Evolutionary conservation across 352 stramenopile genomes (phyloP), one percentile per base, ranked within the genome.

Genomic region (Globisporangium canariense): DNA sequence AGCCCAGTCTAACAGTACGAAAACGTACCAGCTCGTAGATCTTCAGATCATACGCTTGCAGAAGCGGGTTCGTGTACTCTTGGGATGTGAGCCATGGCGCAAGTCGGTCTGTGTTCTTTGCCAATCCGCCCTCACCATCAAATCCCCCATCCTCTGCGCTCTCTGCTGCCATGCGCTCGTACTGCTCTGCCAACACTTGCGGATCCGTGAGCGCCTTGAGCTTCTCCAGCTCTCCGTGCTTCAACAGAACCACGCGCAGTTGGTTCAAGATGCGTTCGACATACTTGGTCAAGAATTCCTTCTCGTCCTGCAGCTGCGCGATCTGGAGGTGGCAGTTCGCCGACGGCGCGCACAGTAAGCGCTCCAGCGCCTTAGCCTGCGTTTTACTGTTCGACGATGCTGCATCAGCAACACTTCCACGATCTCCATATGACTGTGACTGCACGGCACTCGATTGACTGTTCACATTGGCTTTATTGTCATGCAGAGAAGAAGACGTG

Each of bases 31-130:
- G 64, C n/a, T 90, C 82, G 22, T 86, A 76, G 40, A 94, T 94
- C 58, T 89, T 90, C 36, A 85, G 62, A 58, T 92, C 85, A 62
- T 94, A 94, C 16, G 83, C 78, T 56, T 89, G 78, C 30, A 94
- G 76, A 16, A 94, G 64, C 36, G 85, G 83, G 54, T 88, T 90
- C 59, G 76, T 83, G 69, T 84, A 86, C 64, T 90, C 83, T 30
- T 77, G 77, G n/a, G 81, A 75, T 4, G 81, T 82, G 53, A 91
- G 76, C 83, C 85, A 92, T 14, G 85, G 81, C 16, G 81, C 74
- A 10, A 81, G 62, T 10, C 49, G 64, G 1, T 54, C 57, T 16
- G 28, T 49, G 9, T 13, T 20, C 10, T 46, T 28, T 54, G 28
- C 40, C 36, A 18, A 20, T 34, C 16, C 4, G 11, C 40, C 43